Conservation (phyloP, 129 eudicot genomes). For the Daucus carota region DNA sequence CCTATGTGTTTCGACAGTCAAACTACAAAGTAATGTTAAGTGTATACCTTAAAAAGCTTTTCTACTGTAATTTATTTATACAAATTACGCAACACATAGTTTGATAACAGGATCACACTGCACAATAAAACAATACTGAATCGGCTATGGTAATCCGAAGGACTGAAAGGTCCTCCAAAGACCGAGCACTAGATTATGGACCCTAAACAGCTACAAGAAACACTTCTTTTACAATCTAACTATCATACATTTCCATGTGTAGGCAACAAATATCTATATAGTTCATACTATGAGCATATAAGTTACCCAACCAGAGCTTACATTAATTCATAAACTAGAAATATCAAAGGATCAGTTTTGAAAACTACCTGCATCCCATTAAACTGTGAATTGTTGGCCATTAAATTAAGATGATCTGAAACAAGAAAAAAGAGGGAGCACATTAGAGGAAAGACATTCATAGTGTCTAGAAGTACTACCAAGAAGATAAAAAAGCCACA, state of each 20-base stretch:
- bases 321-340: not conserved
- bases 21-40: too few relatives aligned
- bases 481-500: not conserved
- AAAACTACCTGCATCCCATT: conserved; percentile 61
- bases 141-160: not conserved
- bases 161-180: not conserved
- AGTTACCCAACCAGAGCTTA: not conserved
- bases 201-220: not conserved
- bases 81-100: not conserved
- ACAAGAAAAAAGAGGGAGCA: conserved; percentile 16
- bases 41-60: too few relatives aligned
- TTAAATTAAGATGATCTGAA: conserved; percentile 32
- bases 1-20: too few relatives aligned
- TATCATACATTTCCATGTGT: not conserved
- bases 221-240: not conserved
- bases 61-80: not conserved
- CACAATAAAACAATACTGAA: not conserved
- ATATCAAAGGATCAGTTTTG: not conserved
- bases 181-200: not conserved
- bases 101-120: not conserved
- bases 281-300: not conserved
- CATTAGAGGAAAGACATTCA: conserved; percentile 9
- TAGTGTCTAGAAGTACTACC: not conserved
- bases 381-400: conserved; percentile 76
- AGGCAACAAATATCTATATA: not conserved